A percentile compares a stretch with the other conserved stretches of the same genome.
These are phyloP conservation scores for Tieghemiomyces parasiticus DNA, from an alignment of 192 early-diverging fungal species.

Conservation along the genomic window DNA sequence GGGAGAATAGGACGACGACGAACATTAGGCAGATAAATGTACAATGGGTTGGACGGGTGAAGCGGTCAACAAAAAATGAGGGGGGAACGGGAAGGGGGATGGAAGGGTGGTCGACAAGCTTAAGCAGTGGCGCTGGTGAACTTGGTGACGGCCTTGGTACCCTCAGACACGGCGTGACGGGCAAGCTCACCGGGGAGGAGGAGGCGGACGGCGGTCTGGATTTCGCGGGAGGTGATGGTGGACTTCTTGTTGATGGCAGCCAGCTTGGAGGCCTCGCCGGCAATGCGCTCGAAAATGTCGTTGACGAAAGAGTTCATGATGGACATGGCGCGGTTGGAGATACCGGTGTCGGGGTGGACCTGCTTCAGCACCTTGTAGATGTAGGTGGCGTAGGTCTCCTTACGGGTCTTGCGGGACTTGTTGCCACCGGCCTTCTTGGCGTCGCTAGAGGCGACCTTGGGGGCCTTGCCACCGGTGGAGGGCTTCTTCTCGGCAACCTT, in stretches of 20 bases:
- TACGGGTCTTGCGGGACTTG: conserved; percentile 47
- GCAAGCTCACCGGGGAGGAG: conserved; percentile 87
- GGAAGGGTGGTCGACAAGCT: no score
- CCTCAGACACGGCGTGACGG: conserved; percentile 96
- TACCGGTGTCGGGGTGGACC: conserved; percentile 92
- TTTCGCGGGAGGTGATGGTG: conserved; percentile 91
- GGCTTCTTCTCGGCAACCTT: conserved; percentile 59
- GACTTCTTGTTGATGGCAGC: conserved; percentile 91
- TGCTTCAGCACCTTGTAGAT: conserved; percentile 98
- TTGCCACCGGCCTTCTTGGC: conserved; percentile 41
- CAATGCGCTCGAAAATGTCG: conserved; percentile 95
- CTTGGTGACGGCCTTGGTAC: conserved; percentile 96
- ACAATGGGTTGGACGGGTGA: no score
- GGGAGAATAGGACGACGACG: no score
- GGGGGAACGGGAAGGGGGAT: no score
- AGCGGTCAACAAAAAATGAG: no score
- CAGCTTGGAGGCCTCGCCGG: conserved; percentile 65
- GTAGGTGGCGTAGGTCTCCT: conserved; percentile 87
- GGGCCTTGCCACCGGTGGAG: conserved; percentile 27
- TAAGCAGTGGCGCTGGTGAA: conserved; percentile 39
- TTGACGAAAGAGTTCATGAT: conserved; percentile 95
- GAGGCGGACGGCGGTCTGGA: conserved; percentile 57
- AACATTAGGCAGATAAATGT: no score
- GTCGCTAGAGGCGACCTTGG: conserved; percentile 35
- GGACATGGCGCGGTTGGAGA: conserved; percentile 96